A percentile compares a stretch with the other conserved stretches of the same genome.
phyloP scores from a whole-genome alignment of 2,329 filamentous ascomycete species.

The Fonsecaea pugnacius region DNA sequence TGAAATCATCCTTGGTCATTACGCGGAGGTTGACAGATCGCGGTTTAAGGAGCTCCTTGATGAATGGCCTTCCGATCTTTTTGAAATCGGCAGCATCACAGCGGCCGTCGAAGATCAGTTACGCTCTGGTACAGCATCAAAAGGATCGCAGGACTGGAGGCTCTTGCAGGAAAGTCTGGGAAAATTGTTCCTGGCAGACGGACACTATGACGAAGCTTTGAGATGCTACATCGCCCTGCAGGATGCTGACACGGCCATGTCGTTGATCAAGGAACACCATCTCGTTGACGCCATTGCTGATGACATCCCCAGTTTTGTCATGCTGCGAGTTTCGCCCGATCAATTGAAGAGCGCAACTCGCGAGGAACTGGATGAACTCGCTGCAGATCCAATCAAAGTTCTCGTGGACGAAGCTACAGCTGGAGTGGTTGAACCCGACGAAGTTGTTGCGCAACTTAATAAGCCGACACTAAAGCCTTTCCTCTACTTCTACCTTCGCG shows the following conservation, averaged over 20 bases:
- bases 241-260: slow-evolving; percentile 87
- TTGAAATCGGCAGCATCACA: slow-evolving; percentile 76
- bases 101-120: slow-evolving; percentile 82
- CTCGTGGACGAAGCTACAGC: slow-evolving; percentile 90
- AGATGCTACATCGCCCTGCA: slow-evolving; percentile 88
- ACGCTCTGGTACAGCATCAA: slow-evolving; percentile 68
- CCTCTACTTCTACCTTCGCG: slow-evolving; percentile 87
- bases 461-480: slow-evolving; percentile 71
- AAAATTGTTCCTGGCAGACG: slow-evolving; percentile 79
- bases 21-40: slow-evolving; percentile 76
- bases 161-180: slow-evolving; percentile 87
- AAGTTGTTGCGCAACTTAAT: slow-evolving; percentile 78
- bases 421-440: slow-evolving; percentile 76
- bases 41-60: slow-evolving; percentile 80
- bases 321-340: slow-evolving; percentile 78
- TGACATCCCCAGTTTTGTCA: slow-evolving; percentile 86
- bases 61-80: slow-evolving; percentile 81
- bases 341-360: slow-evolving; percentile 68
- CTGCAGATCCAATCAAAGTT: slow-evolving; percentile 79
- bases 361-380: slow-evolving; percentile 75
- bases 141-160: slow-evolving; percentile 84
- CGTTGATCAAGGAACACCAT: slow-evolving; percentile 82
- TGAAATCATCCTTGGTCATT: slow-evolving; percentile 86
- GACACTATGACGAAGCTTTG: slow-evolving; percentile 80
- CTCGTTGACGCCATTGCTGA: slow-evolving; percentile 87